These are phyloP conservation scores for Papiliotrema terrestris DNA, from an alignment of 1,284 basidiomycete genomes.

Conservation along the genomic window DNA sequence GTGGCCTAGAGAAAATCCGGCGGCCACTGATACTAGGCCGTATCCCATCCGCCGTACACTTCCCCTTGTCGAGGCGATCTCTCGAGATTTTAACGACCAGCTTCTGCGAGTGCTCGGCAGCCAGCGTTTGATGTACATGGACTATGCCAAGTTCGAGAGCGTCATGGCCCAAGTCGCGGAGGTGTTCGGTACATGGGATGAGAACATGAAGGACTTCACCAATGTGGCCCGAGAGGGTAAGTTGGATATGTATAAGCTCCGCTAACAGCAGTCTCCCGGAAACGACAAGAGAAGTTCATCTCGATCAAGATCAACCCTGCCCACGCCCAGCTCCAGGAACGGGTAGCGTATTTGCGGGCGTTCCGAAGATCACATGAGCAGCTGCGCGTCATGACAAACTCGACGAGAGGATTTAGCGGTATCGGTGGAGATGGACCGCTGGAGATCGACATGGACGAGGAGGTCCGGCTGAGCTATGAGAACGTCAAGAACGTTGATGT, in stretches of 20 bases:
- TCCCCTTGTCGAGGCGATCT: constrained; percentile 96
- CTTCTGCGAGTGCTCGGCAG: constrained; percentile 85
- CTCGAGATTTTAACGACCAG: constrained; percentile 93
- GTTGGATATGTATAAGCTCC: constrained; percentile 1
- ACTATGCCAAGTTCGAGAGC: constrained; percentile 89
- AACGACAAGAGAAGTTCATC: constrained; percentile 89
- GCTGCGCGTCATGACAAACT: constrained; percentile 93
- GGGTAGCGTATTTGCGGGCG: constrained; percentile 79
- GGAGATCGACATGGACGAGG: constrained; percentile 88
- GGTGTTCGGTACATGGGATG: constrained; percentile 95
- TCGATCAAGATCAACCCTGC: constrained; percentile 93
- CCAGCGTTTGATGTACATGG: constrained; percentile 86
- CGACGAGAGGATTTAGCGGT: constrained; percentile 79
- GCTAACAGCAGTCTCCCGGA: constrained; percentile 64
- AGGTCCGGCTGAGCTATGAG: constrained; percentile 92
- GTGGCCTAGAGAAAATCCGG: constrained; percentile 9
- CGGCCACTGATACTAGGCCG: constrained; percentile 50
- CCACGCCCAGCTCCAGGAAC: constrained; percentile 86
- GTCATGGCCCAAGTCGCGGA: constrained; percentile 70
- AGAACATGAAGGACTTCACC: constrained; percentile 95
- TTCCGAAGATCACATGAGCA: constrained; percentile 98
- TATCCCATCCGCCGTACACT: constrained; percentile 94
- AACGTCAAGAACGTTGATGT: constrained; percentile 94
- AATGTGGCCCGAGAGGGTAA: constrained; percentile 82
- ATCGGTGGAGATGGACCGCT: constrained; percentile 63